A percentile compares a stretch with the other conserved stretches of the same genome.
These are phyloP conservation scores for Taiozyma sp. DNA, from an alignment of 1,139 yeast species.

Conservation along the genomic window DNA sequence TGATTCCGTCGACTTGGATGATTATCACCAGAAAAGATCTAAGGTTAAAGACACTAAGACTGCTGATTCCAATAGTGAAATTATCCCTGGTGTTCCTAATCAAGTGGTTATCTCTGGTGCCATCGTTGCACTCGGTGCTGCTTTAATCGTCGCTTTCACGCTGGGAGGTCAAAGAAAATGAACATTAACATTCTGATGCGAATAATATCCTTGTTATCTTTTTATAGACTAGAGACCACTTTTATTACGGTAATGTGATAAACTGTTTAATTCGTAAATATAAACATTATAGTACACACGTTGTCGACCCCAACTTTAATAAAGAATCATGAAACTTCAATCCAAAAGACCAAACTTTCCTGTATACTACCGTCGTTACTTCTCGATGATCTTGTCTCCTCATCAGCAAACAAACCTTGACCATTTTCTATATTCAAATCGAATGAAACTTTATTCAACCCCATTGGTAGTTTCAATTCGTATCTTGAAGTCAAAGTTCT, in stretches of 20 bases:
- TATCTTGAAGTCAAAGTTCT: conserved; percentile 36
- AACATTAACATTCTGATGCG: not conserved
- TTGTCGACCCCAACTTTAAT: not conserved
- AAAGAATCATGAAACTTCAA: conserved; percentile 13
- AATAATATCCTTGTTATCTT: not conserved
- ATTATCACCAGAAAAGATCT: conserved; percentile 16
- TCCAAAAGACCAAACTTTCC: conserved; percentile 23
- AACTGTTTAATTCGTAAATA: not conserved
- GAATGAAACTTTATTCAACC: conserved; percentile 43
- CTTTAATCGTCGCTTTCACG: conserved; percentile 30
- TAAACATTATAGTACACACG: not conserved
- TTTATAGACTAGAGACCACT: not conserved
- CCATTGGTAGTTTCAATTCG: conserved; percentile 45
- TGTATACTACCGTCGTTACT: not conserved
- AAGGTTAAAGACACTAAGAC: conserved; percentile 5
- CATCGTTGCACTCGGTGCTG: conserved; percentile 56
- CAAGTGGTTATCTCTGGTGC: conserved; percentile 62
- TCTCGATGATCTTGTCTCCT: conserved; percentile 28
- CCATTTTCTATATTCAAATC: conserved; percentile 29
- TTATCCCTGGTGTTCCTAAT: conserved; percentile 56
- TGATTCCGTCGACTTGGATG: conserved; percentile 33
- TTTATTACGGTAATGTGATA: not conserved
- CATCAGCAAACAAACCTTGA: conserved; percentile 24
- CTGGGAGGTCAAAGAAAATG: conserved; percentile 6
- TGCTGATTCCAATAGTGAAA: conserved; percentile 20